Conservation (phyloP, 257 asterid genomes). For the Rubia yunnanensis region DNA sequence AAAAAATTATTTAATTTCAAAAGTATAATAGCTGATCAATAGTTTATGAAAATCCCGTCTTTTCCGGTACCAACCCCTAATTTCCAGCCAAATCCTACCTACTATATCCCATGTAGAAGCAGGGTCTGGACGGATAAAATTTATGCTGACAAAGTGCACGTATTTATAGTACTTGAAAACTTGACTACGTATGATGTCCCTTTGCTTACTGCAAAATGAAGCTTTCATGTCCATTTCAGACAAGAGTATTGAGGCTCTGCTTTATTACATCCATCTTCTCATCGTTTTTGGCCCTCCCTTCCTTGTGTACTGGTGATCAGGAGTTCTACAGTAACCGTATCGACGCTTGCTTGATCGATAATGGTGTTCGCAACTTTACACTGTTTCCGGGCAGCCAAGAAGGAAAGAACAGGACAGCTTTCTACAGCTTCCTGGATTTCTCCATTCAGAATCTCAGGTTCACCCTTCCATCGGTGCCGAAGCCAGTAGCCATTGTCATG, state of each 20-base stretch:
- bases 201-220: background rate
- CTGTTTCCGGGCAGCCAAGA: constrained; percentile 21
- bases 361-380: constrained; percentile 36
- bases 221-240: constrained; percentile 3
- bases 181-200: background rate
- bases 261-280: constrained; percentile 10
- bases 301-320: background rate
- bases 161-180: too few species aligned
- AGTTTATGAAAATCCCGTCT: too few species aligned
- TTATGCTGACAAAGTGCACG: too few species aligned
- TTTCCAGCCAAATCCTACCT: too few species aligned
- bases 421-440: constrained; percentile 40
- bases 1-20: too few species aligned
- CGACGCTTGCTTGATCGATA: constrained; percentile 33
- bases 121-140: too few species aligned
- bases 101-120: too few species aligned
- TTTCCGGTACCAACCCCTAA: too few species aligned
- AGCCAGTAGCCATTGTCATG: constrained; percentile 47
- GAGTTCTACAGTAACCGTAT: too few species aligned
- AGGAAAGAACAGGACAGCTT: constrained; percentile 13
- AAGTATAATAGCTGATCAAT: too few species aligned
- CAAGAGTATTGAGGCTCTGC: background rate
- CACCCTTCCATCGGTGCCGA: constrained; percentile 28
- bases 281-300: constrained; percentile 12
- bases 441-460: constrained; percentile 64